Evolutionary conservation across 169 alveolate genomes (phyloP), one percentile per base, ranked within the genome.

Genomic region (Cryptosporidium ubiquitum): DNA sequence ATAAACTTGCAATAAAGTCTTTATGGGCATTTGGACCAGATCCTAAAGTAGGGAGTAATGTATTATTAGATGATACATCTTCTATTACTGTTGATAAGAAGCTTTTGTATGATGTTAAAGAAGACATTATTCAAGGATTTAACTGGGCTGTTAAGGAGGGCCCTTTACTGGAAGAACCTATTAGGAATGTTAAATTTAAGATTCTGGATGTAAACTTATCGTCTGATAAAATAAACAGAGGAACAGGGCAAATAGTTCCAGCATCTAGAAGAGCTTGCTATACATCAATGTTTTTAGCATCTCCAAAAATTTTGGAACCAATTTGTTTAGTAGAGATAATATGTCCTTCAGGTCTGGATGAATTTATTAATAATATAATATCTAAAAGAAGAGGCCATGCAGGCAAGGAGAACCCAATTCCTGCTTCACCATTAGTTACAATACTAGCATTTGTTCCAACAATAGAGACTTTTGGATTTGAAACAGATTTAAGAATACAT

Each of bases 101-200:
- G 16, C 84, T 93, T 40, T 91, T 97, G 55, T 89, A 89, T 71
- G 84, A 93, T 47, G 92, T 97, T 49, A 95, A 94, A 91, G 95
- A 95, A 51, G 92, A 94, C 49, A 93, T 97, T 2, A 95, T 97
- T 51, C 99, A 98, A 93, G 99, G 99, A 51, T 99, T 99, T 91
- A 96, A 97, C 84, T 99, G 99, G 99, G 99, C 99, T 18, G 94
- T 98, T n/a, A 96, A 96, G 92, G 99, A 98, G 91, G 99, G 99
- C 0, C 99, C 99, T 31, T 94, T 99, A 68, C 96, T 98, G 35
- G 99, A 99, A 91, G 99, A 97, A 55, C 97, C 98, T 1, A 94
- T 95, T 66, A 94, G 97, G 84, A 95, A 95, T 85, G 97, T 95
- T 35, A 97, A 97, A 86, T 96, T 97, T 79, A 95, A 95, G 93